phyloP scores from a whole-genome alignment of 1,284 basidiomycete genomes.

The Ustilago curta region DNA sequence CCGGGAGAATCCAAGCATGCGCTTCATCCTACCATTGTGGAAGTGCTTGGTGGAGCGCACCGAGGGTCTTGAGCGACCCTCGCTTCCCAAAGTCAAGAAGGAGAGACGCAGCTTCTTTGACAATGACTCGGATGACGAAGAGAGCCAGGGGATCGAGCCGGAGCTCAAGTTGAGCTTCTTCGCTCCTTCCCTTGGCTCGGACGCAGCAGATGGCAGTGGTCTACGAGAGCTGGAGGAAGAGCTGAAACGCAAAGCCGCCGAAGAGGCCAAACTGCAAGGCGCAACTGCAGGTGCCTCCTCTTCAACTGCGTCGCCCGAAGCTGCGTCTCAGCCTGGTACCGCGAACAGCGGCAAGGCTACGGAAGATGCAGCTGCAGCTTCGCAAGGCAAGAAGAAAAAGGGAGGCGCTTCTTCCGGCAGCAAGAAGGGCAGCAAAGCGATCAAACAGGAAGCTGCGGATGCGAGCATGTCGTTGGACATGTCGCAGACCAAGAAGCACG shows the following conservation, averaged over 20 bases:
- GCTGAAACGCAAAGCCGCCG: constrained; percentile 43
- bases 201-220: constrained; percentile 58
- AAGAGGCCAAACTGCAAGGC: constrained; percentile 34
- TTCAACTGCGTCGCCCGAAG: constrained; percentile 25
- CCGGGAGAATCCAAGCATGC: constrained; percentile 64
- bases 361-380: constrained; percentile 13
- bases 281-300: constrained; percentile 11
- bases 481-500: constrained; percentile 50
- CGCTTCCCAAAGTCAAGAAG: constrained; percentile 48
- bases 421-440: constrained; percentile 38
- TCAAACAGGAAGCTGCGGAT: constrained; percentile 24
- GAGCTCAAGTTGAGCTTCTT: constrained; percentile 59
- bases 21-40: constrained; percentile 67
- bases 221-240: constrained; percentile 46
- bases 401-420: constrained; percentile 8
- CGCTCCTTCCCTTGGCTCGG: constrained; percentile 58
- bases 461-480: constrained; percentile 10
- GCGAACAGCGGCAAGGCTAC: constrained; percentile 10
- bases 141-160: constrained; percentile 42
- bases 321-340: neutral
- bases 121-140: constrained; percentile 52
- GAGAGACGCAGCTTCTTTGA: constrained; percentile 52
- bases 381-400: constrained; percentile 34
- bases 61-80: constrained; percentile 45
- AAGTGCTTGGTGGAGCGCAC: constrained; percentile 58